A percentile compares a stretch with the other conserved stretches of the same genome.
These are phyloP conservation scores for Zopfia rhizophila DNA, from an alignment of 2,329 filamentous ascomycete genomes.

Conservation along the genomic window DNA sequence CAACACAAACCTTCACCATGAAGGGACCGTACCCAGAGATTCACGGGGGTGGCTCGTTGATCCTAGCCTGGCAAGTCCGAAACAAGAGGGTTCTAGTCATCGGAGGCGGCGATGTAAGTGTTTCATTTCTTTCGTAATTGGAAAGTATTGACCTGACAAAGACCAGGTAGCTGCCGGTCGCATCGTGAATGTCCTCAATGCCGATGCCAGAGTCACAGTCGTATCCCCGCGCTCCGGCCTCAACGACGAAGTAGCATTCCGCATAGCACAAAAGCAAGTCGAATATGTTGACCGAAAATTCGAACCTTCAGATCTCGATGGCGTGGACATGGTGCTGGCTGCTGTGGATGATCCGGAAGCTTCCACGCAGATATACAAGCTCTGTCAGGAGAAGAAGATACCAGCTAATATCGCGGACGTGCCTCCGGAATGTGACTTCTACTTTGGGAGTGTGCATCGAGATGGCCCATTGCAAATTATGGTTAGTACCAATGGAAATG, in stretches of 20 bases:
- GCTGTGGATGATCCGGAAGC: conserved; percentile 93
- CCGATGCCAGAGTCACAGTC: conserved; percentile 89
- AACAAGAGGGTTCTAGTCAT: conserved; percentile 91
- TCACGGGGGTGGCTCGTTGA: conserved; percentile 90
- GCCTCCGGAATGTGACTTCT: conserved; percentile 96
- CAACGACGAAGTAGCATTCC: conserved; percentile 87
- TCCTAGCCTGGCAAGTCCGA: conserved; percentile 94
- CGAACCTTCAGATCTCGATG: conserved; percentile 85
- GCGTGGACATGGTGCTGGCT: conserved; percentile 85
- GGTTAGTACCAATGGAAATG: conserved; percentile 98
- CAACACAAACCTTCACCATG: conserved; percentile 51
- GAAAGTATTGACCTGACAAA: conserved; percentile 48
- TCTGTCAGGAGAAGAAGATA: conserved; percentile 86
- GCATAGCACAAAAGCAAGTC: conserved; percentile 79
- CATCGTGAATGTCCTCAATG: conserved; percentile 93
- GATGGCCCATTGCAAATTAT: conserved; percentile 97
- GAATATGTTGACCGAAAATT: conserved; percentile 85
- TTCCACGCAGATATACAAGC: conserved; percentile 90
- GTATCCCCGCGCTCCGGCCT: conserved; percentile 82
- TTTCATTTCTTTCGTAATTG: conserved; percentile 1
- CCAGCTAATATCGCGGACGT: conserved; percentile 97
- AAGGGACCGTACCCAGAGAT: conserved; percentile 75
- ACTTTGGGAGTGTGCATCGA: conserved; percentile 94
- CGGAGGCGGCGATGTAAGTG: conserved; percentile 88
- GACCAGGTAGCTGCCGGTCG: conserved; percentile 90